Evolutionary conservation across 306 rosid genomes (phyloP).

Genomic region (Cicer yamashitae): DNA sequence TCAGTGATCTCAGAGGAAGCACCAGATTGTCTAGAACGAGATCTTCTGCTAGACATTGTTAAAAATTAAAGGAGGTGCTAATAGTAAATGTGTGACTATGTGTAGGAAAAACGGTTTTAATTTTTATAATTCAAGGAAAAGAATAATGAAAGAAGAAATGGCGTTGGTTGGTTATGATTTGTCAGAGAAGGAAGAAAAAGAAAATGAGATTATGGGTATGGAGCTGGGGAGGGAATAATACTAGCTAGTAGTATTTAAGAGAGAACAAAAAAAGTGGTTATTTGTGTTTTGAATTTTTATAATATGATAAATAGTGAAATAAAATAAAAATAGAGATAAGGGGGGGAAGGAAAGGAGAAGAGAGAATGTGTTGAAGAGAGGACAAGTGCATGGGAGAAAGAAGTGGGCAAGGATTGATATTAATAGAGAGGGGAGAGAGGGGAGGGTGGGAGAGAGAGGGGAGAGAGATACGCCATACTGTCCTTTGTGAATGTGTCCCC

Average conservation of each 20-base stretch:
- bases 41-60: constrained; percentile 86
- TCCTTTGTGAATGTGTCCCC: constrained; percentile 57
- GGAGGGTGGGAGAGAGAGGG: constrained; percentile 18
- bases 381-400: constrained; percentile 78
- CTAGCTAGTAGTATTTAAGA: background rate
- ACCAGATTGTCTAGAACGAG: constrained; percentile 72
- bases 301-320: background rate
- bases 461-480: constrained; percentile 68
- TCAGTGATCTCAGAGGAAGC: constrained; percentile 66
- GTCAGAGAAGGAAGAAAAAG: background rate
- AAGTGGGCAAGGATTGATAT: constrained; percentile 64
- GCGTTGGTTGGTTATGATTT: background rate
- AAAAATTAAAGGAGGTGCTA: background rate
- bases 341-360: background rate
- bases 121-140: background rate
- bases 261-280: constrained; percentile 18
- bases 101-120: constrained; percentile 52
- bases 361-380: constrained; percentile 49
- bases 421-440: constrained; percentile 51
- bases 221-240: background rate
- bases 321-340: constrained; percentile 4
- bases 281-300: background rate
- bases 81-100: background rate
- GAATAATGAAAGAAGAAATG: background rate
- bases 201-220: background rate